A percentile compares a stretch with the other conserved stretches of the same genome.
Conservation (phyloP, 345 rosid genomes). For the Balakata baccata region DNA sequence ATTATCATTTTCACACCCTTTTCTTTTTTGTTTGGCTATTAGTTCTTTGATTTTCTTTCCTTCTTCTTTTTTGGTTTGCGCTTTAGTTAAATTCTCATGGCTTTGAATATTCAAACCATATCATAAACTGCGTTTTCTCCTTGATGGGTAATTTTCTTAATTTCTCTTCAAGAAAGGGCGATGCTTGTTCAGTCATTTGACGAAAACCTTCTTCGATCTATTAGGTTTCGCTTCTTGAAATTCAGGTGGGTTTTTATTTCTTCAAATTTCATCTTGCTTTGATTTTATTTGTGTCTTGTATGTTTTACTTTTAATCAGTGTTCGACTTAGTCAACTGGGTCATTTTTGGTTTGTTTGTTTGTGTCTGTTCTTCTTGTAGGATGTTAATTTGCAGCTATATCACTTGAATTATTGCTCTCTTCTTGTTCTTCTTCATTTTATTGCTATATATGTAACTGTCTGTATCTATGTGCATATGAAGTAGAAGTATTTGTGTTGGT, state of each 20-base stretch:
- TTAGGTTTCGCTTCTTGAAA: conserved; percentile 3
- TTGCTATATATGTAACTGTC: not conserved
- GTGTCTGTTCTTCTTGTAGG: not conserved
- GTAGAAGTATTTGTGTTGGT: not conserved
- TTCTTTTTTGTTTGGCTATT: not conserved
- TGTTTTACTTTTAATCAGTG: conserved; percentile 1
- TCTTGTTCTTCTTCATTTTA: no score
- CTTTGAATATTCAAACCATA: conserved; percentile 14
- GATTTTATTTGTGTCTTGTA: not conserved
- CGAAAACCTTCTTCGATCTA: conserved; percentile 18
- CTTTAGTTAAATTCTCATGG: not conserved
- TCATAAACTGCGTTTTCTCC: not conserved
- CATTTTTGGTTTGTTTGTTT: not conserved
- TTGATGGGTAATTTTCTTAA: not conserved
- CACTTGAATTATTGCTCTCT: conserved; percentile 12
- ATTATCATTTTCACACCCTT: not conserved
- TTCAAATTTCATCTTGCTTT: not conserved
- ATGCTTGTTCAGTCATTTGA: not conserved
- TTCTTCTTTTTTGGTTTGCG: not conserved
- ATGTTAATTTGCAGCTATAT: conserved; percentile 14
- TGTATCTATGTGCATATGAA: not conserved
- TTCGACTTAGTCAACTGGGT: conserved; percentile 17
- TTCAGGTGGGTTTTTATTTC: conserved; percentile 26
- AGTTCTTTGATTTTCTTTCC: not conserved
- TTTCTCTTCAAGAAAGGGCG: conserved; percentile 5